Percentiles rank a stretch among this genome's conserved stretches.
Conservation (phyloP, 768 basidiomycete species). For the Lentinula lateritia region DNA sequence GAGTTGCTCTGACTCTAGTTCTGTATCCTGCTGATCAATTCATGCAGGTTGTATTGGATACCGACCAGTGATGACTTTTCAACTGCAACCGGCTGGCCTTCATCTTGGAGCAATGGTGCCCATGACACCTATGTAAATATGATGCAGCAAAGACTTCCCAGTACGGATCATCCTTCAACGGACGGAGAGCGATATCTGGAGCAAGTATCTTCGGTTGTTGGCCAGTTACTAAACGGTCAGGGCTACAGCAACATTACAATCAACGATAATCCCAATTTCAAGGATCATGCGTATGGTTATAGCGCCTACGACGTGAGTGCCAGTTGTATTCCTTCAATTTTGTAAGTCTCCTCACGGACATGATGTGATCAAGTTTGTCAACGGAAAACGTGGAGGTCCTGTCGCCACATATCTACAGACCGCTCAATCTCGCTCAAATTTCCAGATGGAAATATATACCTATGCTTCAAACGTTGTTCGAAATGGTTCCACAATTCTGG, state of each 20-base stretch:
- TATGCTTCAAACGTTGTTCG: slow-evolving; percentile 49
- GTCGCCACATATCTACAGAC: slow-evolving; percentile 57
- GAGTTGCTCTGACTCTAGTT: slow-evolving; percentile 26
- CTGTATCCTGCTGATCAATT: slow-evolving; percentile 7
- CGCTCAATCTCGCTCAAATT: slow-evolving; percentile 46
- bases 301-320: slow-evolving; percentile 33
- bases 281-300: slow-evolving; percentile 59
- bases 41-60: slow-evolving; percentile 44
- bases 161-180: slow-evolving; percentile 53
- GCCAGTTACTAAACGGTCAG: slow-evolving; percentile 37
- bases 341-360: neutral
- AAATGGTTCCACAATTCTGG: slow-evolving; percentile 48
- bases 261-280: slow-evolving; percentile 49
- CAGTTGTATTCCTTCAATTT: too few species aligned
- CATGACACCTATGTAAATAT: slow-evolving; percentile 45
- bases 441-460: slow-evolving; percentile 43
- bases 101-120: slow-evolving; percentile 38
- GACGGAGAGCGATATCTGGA: slow-evolving; percentile 56
- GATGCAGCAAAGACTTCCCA: slow-evolving; percentile 45
- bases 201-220: slow-evolving; percentile 39
- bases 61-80: slow-evolving; percentile 50
- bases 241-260: slow-evolving; percentile 50
- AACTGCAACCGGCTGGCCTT: slow-evolving; percentile 45
- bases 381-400: slow-evolving; percentile 47
- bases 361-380: slow-evolving; percentile 26